Conservation (phyloP, 2,329 filamentous ascomycete genomes). For the Decorospora gaudefroyi region DNA sequence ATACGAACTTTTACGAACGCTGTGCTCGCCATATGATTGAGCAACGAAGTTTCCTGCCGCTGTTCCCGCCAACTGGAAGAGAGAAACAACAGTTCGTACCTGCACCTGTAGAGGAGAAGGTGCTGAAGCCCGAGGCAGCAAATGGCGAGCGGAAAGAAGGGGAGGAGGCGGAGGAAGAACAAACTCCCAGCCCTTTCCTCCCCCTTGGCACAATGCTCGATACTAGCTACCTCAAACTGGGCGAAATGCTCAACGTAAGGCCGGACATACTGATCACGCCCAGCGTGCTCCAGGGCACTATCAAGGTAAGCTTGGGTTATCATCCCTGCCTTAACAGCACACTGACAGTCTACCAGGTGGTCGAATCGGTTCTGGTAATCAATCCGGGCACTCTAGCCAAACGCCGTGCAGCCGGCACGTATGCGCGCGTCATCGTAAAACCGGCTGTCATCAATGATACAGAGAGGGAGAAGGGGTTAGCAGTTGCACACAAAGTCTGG, state of each 20-base stretch:
- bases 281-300: constrained; percentile 81
- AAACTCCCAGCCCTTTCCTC: constrained; percentile 47
- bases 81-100: constrained; percentile 64
- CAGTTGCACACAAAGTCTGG: constrained; percentile 74
- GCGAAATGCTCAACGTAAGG: constrained; percentile 83
- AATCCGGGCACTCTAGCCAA: constrained; percentile 91
- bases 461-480: constrained; percentile 60
- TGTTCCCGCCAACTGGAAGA: constrained; percentile 80
- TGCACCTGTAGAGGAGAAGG: constrained; percentile 46
- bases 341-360: constrained; percentile 62
- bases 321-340: neutral
- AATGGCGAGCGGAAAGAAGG: constrained; percentile 32
- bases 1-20: constrained; percentile 69
- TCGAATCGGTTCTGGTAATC: constrained; percentile 85
- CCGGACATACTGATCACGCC: constrained; percentile 86
- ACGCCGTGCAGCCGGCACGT: constrained; percentile 81
- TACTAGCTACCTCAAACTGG: constrained; percentile 80
- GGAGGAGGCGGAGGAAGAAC: constrained; percentile 56
- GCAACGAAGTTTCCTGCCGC: constrained; percentile 86
- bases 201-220: constrained; percentile 76
- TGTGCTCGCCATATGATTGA: constrained; percentile 78
- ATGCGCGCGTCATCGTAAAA: constrained; percentile 75
- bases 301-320: constrained; percentile 66
- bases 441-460: constrained; percentile 64
- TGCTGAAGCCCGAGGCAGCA: constrained; percentile 59